Conservation (phyloP, 2,329 filamentous ascomycete genomes). For the Botryotinia calthae region DNA sequence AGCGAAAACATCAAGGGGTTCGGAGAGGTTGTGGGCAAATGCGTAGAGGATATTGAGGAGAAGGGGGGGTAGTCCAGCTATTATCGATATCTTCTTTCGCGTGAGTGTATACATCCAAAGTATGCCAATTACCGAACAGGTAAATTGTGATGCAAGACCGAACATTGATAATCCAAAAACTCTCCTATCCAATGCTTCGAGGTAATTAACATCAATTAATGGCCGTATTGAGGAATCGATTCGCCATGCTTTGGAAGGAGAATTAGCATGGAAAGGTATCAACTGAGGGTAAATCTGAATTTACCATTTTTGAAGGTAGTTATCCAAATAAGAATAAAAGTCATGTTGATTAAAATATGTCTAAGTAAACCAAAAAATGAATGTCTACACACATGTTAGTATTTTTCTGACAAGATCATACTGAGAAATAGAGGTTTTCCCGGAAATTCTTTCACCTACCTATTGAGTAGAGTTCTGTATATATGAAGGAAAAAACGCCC, state of each 20-base stretch:
- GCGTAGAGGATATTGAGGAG: slow-evolving; percentile 76
- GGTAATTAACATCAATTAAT: slow-evolving; percentile 31
- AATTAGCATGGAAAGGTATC: not conserved
- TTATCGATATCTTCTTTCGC: slow-evolving; percentile 30
- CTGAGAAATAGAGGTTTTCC: not conserved
- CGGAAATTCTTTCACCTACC: slow-evolving; percentile 21
- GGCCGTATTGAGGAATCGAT: slow-evolving; percentile 35
- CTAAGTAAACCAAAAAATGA: slow-evolving; percentile 33
- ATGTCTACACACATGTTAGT: slow-evolving; percentile 27
- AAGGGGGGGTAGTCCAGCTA: slow-evolving; percentile 32
- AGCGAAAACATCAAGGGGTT: slow-evolving; percentile 33
- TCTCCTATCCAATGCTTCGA: slow-evolving; percentile 30
- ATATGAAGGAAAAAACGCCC: slow-evolving; percentile 33
- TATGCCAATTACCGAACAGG: slow-evolving; percentile 28
- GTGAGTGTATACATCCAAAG: slow-evolving; percentile 35
- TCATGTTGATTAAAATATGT: slow-evolving; percentile 35
- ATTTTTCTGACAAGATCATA: not conserved
- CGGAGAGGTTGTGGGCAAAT: slow-evolving; percentile 64
- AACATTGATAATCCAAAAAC: slow-evolving; percentile 31
- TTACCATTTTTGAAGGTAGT: slow-evolving; percentile 37
- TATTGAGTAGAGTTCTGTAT: slow-evolving; percentile 34
- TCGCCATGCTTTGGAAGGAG: slow-evolving; percentile 28
- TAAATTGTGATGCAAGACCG: slow-evolving; percentile 31
- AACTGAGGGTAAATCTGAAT: not conserved
- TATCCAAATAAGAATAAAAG: slow-evolving; percentile 35